Evolutionary conservation across 179 eudicot species (phyloP).

Genomic region (Spinacia oleracea): DNA sequence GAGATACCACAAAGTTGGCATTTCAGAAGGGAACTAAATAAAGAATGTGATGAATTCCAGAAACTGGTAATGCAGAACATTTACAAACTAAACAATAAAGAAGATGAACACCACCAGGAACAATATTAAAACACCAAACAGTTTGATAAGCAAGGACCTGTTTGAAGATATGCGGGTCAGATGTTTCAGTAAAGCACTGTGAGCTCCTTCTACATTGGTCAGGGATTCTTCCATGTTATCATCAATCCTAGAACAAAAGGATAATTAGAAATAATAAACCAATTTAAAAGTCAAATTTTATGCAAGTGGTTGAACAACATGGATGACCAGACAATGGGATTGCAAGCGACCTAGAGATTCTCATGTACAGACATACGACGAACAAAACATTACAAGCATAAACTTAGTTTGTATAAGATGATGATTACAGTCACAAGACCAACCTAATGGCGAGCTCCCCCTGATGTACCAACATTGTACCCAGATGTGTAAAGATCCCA

Average conservation of each 20-base stretch:
- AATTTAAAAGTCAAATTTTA: background rate
- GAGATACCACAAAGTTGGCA: constrained; percentile 7
- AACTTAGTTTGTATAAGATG: background rate
- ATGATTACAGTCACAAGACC: background rate
- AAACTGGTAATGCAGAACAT: background rate
- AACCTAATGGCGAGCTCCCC: constrained; percentile 93
- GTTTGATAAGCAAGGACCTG: constrained; percentile 85
- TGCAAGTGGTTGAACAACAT: background rate
- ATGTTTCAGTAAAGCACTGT: constrained; percentile 66
- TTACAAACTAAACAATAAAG: constrained; percentile 46
- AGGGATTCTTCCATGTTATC: constrained; percentile 88
- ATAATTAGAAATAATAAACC: background rate
- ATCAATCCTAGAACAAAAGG: constrained; percentile 63
- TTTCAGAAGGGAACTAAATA: constrained; percentile 11
- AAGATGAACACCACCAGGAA: constrained; percentile 68
- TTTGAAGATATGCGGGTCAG: constrained; percentile 77
- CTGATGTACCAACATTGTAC: constrained; percentile 83
- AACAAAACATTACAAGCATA: background rate
- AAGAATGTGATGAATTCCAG: constrained; percentile 9
- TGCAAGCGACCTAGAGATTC: background rate
- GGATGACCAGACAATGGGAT: background rate
- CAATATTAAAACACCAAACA: constrained; percentile 67
- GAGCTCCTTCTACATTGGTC: constrained; percentile 87
- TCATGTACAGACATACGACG: background rate
- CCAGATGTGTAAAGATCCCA: constrained; percentile 85